These are phyloP conservation scores for Cubamyces lactineus DNA, from an alignment of 768 basidiomycete genomes.

Conservation along the genomic window DNA sequence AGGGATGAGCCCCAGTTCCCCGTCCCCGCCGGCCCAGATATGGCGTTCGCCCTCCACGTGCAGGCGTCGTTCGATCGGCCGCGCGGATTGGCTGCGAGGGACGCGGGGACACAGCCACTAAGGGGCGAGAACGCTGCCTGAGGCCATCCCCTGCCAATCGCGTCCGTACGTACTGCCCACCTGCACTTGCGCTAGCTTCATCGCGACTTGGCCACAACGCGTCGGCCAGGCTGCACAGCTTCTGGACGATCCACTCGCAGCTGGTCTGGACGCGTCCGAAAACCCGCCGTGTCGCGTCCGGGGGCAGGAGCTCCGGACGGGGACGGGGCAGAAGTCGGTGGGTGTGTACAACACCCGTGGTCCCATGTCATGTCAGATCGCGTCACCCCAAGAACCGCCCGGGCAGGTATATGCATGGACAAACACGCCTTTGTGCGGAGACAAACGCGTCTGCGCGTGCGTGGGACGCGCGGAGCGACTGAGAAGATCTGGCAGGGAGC, in stretches of 20 bases:
- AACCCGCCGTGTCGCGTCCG: no score
- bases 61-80: neutral
- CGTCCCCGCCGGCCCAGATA: slow-evolving; percentile 5
- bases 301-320: neutral
- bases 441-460: neutral
- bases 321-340: no score
- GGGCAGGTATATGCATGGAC: no score
- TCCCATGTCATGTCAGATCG: no score
- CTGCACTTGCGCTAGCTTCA: neutral
- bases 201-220: no score
- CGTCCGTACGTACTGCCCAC: neutral
- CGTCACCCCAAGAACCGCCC: no score
- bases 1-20: neutral
- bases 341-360: no score
- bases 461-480: neutral
- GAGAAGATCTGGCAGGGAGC: neutral
- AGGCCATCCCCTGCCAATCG: neutral
- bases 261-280: no score
- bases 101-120: slow-evolving; percentile 16
- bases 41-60: neutral
- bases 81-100: neutral
- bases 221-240: no score
- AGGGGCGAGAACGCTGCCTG: slow-evolving; percentile 24
- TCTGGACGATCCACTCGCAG: no score
- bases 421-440: no score